Percentiles rank a stretch among this genome's conserved stretches.
Evolutionary conservation across 2,329 filamentous ascomycete species (phyloP).

Genomic region (Geoglossum cookeanum): DNA sequence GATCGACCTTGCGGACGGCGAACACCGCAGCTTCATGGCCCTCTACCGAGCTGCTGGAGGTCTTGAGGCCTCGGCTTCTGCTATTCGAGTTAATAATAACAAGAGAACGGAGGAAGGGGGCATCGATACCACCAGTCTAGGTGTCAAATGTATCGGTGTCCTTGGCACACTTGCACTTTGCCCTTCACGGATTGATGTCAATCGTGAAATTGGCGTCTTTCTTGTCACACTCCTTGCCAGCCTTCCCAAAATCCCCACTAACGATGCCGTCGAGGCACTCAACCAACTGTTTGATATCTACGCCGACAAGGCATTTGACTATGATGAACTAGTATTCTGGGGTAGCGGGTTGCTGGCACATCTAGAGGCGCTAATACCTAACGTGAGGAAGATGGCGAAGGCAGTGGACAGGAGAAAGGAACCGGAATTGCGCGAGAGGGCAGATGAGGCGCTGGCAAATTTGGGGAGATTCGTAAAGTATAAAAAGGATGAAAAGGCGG

Average conservation of each 20-base stretch:
- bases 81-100: neutral
- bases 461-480: conserved; percentile 42
- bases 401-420: conserved; percentile 39
- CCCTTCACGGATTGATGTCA: conserved; percentile 32
- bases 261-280: conserved; percentile 42
- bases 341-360: conserved; percentile 36
- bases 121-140: conserved; percentile 40
- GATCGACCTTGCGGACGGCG: conserved; percentile 30
- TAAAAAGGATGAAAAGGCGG: conserved; percentile 35
- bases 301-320: conserved; percentile 37
- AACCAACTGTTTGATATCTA: conserved; percentile 52
- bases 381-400: conserved; percentile 37
- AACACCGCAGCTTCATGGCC: conserved; percentile 44
- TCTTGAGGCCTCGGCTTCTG: conserved; percentile 12
- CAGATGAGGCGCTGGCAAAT: conserved; percentile 43
- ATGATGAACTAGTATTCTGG: conserved; percentile 46
- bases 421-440: conserved; percentile 36
- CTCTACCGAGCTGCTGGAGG: conserved; percentile 40
- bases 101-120: conserved; percentile 15
- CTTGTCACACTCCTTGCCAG: conserved; percentile 35
- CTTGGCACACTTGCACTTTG: conserved; percentile 42
- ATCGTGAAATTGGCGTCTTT: conserved; percentile 45
- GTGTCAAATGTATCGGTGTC: conserved; percentile 48
- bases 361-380: conserved; percentile 34
- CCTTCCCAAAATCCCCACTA: conserved; percentile 33